phyloP scores from a whole-genome alignment of 495 filamentous ascomycete genomes.

The Darksidea phi region DNA sequence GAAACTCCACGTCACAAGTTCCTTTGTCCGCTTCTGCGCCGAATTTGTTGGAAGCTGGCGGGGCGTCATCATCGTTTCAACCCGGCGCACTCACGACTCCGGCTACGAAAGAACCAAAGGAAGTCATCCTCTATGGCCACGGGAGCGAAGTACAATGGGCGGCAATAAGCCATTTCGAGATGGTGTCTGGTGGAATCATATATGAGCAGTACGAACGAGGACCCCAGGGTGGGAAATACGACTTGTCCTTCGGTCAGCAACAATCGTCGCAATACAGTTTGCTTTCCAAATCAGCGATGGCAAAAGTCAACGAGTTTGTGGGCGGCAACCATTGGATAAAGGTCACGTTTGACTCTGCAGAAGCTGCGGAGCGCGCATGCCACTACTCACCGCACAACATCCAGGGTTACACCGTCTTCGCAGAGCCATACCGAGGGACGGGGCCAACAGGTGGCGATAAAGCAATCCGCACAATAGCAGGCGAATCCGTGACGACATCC shows the following conservation, averaged over 20 bases:
- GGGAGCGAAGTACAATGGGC: conserved; percentile 72
- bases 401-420: conserved; percentile 72
- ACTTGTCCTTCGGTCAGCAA: conserved; percentile 53
- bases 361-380: conserved; percentile 73
- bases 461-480: conserved; percentile 49
- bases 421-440: conserved; percentile 70
- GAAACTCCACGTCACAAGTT: conserved; percentile 37
- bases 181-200: conserved; percentile 67
- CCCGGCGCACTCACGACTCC: conserved; percentile 34
- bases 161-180: conserved; percentile 80
- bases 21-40: conserved; percentile 25
- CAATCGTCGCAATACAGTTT: conserved; percentile 51
- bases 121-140: conserved; percentile 84
- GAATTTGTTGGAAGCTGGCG: conserved; percentile 16
- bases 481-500: conserved; percentile 34
- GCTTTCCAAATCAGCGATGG: conserved; percentile 66
- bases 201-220: conserved; percentile 87
- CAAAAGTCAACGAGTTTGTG: conserved; percentile 70
- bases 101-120: conserved; percentile 61
- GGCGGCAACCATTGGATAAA: conserved; percentile 90
- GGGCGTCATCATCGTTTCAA: conserved; percentile 34
- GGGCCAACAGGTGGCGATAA: conserved; percentile 63
- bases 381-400: conserved; percentile 75
- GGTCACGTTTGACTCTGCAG: conserved; percentile 80
- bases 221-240: conserved; percentile 62